Conservation (phyloP, 495 filamentous ascomycete species). For the Aspergillus leporis region DNA sequence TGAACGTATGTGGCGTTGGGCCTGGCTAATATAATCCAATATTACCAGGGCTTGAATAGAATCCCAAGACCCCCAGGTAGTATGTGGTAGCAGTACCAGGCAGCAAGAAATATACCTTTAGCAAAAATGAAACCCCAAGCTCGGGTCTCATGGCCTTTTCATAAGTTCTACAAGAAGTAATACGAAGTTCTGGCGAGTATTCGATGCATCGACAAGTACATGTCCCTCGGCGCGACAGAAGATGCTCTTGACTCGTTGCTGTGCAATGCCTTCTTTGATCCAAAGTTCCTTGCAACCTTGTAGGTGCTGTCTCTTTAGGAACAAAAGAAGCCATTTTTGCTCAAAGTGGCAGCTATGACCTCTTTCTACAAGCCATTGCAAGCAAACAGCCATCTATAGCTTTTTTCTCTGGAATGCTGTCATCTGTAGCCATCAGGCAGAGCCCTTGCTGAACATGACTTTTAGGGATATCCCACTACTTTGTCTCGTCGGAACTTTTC, state of each 20-base stretch:
- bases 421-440: conserved; percentile 6
- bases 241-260: conserved; percentile 21
- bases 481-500: conserved; percentile 15
- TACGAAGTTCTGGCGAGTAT: neutral
- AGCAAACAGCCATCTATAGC: conserved; percentile 7
- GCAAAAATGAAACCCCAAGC: no score
- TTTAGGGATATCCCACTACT: conserved; percentile 12
- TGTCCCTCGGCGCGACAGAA: conserved; percentile 18
- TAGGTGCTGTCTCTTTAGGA: conserved; percentile 18
- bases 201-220: conserved; percentile 14
- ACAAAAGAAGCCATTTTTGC: conserved; percentile 11
- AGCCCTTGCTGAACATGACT: conserved; percentile 1
- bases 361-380: conserved; percentile 10
- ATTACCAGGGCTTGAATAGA: no score
- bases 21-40: no score
- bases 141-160: no score
- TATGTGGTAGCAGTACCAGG: no score
- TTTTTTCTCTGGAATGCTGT: conserved; percentile 20
- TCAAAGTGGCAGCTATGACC: neutral
- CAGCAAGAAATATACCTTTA: no score
- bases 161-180: no score
- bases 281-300: conserved; percentile 20
- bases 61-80: no score
- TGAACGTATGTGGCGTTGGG: no score
- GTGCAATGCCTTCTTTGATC: conserved; percentile 26